phyloP scores from a whole-genome alignment of 2,329 filamentous ascomycete genomes.

The Calonectria multiphialidica region DNA sequence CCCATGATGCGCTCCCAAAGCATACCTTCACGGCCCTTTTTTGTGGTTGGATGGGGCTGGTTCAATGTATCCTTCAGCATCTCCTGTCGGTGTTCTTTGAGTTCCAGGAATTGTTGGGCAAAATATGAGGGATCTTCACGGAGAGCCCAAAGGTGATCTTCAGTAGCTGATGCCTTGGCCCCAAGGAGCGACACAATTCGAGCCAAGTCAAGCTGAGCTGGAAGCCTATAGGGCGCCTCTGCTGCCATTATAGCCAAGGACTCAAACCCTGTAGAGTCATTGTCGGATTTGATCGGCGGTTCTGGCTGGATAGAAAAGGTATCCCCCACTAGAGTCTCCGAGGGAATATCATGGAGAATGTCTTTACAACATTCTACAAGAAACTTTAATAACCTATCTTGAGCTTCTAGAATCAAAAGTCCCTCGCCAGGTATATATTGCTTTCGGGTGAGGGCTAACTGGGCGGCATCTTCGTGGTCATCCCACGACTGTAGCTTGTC shows the following conservation, averaged over 20 bases:
- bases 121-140: conserved; percentile 72
- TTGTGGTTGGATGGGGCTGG: conserved; percentile 40
- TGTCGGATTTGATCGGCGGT: conserved; percentile 47
- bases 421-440: conserved; percentile 60
- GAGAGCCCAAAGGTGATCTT: conserved; percentile 67
- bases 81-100: conserved; percentile 60
- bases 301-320: conserved; percentile 51
- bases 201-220: conserved; percentile 58
- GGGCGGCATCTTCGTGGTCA: conserved; percentile 50
- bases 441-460: conserved; percentile 48
- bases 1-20: conserved; percentile 57
- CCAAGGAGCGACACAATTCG: conserved; percentile 58
- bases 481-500: conserved; percentile 51
- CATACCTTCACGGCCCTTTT: conserved; percentile 12
- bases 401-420: conserved; percentile 63
- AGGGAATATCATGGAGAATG: conserved; percentile 65
- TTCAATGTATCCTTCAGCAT: conserved; percentile 54
- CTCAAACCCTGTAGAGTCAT: conserved; percentile 47
- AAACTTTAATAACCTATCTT: conserved; percentile 61
- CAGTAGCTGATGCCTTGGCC: conserved; percentile 54
- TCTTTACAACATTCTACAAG: conserved; percentile 59
- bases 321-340: conserved; percentile 43
- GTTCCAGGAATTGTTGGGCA: conserved; percentile 54
- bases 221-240: conserved; percentile 66
- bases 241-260: conserved; percentile 55